Evolutionary conservation across 495 filamentous ascomycete species (phyloP).

Genomic region (Trichocladium antarcticum): DNA sequence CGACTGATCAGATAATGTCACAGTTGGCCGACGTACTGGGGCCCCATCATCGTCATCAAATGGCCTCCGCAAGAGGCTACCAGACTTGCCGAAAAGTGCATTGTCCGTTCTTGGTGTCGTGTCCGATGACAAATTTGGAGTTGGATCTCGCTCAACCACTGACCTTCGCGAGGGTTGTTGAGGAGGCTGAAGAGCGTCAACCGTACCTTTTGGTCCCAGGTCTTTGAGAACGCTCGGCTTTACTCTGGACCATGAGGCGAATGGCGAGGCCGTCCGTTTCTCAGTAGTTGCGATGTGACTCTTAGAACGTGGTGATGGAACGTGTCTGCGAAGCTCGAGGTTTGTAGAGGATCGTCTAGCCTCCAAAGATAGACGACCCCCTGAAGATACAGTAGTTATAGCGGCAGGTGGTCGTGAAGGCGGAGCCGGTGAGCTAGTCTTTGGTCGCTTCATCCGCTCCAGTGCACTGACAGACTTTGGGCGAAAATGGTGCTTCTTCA

Average conservation of each 20-base stretch:
- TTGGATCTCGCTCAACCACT: background rate
- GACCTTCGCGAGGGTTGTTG: background rate
- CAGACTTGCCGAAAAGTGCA: slow-evolving; percentile 23
- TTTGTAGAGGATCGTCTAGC: background rate
- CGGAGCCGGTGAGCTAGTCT: background rate
- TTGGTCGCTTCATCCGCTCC: slow-evolving; percentile 9
- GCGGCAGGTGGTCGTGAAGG: background rate
- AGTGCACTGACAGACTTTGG: slow-evolving; percentile 32
- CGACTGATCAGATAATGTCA: too few relatives aligned
- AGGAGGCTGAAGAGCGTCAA: background rate
- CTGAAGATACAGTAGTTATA: background rate
- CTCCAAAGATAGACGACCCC: background rate
- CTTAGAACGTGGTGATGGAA: background rate
- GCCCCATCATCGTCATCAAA: slow-evolving; percentile 25
- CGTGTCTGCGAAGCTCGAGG: background rate
- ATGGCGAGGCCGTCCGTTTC: slow-evolving; percentile 31
- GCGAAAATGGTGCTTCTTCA: slow-evolving; percentile 55
- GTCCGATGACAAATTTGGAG: slow-evolving; percentile 8
- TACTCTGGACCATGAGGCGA: slow-evolving; percentile 55
- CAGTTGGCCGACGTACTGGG: background rate
- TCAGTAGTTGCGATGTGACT: background rate
- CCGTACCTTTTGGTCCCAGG: background rate
- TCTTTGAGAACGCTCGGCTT: slow-evolving; percentile 40
- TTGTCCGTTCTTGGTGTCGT: background rate
- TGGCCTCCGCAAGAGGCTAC: slow-evolving; percentile 28